phyloP scores from a whole-genome alignment of 805 yeast genomes.

The Grigorovia transvaalensis region DNA sequence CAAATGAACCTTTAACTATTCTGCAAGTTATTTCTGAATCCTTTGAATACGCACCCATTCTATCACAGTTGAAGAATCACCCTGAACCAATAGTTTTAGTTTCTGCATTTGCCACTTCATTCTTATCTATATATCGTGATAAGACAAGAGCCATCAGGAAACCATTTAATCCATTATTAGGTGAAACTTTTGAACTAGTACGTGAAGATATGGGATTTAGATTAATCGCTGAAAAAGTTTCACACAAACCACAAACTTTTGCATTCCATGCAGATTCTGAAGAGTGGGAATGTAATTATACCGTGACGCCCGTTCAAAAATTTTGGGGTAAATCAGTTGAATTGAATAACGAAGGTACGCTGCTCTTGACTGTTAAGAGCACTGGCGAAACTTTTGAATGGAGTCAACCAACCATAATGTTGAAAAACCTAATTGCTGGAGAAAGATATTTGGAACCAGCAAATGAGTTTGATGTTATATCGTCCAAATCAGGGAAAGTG shows the following conservation, averaged over 20 bases:
- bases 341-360: slow-evolving; percentile 61
- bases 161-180: slow-evolving; percentile 89
- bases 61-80: slow-evolving; percentile 48
- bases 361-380: slow-evolving; percentile 43
- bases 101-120: slow-evolving; percentile 71
- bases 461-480: slow-evolving; percentile 52
- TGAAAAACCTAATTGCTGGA: slow-evolving; percentile 87
- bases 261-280: slow-evolving; percentile 68
- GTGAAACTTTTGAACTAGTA: slow-evolving; percentile 86
- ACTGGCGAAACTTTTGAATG: slow-evolving; percentile 67
- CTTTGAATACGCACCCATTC: slow-evolving; percentile 61
- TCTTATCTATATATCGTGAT: slow-evolving; percentile 57
- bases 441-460: slow-evolving; percentile 88
- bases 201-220: slow-evolving; percentile 74
- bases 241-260: slow-evolving; percentile 73
- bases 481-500: slow-evolving; percentile 61
- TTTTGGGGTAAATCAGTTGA: slow-evolving; percentile 95
- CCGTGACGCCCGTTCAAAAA: slow-evolving; percentile 71
- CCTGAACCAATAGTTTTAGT: slow-evolving; percentile 54
- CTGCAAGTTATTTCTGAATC: slow-evolving; percentile 72
- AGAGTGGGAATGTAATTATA: slow-evolving; percentile 58
- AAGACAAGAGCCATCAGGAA: slow-evolving; percentile 73
- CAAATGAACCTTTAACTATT: slow-evolving; percentile 83
- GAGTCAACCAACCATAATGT: slow-evolving; percentile 70
- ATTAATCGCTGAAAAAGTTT: slow-evolving; percentile 71